A percentile compares a stretch with the other conserved stretches of the same genome.
Conservation (phyloP, 257 asterid species). For the Capsicum baccatum region DNA sequence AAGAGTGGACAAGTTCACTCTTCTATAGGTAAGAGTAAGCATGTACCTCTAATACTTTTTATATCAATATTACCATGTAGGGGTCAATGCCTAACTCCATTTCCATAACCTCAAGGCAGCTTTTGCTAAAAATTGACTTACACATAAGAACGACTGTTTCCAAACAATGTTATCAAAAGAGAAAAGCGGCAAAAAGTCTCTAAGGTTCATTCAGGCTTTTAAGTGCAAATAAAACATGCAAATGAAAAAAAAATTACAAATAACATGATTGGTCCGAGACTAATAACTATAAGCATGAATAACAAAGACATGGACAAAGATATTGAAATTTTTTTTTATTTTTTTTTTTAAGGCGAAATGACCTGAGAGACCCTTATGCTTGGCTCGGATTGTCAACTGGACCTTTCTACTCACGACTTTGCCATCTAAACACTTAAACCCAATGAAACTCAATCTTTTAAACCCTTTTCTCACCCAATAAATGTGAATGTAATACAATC, state of each 20-base stretch:
- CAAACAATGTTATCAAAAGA: neutral
- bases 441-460: too few species aligned
- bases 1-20: conserved; percentile 9
- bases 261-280: neutral
- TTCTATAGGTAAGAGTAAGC: neutral
- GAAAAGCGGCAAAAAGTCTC: neutral
- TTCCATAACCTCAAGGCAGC: neutral
- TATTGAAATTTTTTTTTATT: neutral
- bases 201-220: neutral
- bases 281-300: neutral
- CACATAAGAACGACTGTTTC: neutral
- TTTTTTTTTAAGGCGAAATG: too few species aligned
- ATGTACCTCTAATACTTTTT: neutral
- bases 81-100: neutral
- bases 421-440: too few species aligned
- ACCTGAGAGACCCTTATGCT: too few species aligned
- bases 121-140: neutral
- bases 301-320: neutral
- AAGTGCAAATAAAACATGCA: neutral
- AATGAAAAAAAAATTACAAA: neutral
- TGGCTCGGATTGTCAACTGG: too few species aligned
- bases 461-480: too few species aligned
- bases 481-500: too few species aligned
- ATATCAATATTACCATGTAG: neutral
- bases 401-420: too few species aligned